Evolutionary conservation across 768 basidiomycete genomes (phyloP), one percentile per base, ranked within the genome.

Genomic region (Suillus alpinus): DNA sequence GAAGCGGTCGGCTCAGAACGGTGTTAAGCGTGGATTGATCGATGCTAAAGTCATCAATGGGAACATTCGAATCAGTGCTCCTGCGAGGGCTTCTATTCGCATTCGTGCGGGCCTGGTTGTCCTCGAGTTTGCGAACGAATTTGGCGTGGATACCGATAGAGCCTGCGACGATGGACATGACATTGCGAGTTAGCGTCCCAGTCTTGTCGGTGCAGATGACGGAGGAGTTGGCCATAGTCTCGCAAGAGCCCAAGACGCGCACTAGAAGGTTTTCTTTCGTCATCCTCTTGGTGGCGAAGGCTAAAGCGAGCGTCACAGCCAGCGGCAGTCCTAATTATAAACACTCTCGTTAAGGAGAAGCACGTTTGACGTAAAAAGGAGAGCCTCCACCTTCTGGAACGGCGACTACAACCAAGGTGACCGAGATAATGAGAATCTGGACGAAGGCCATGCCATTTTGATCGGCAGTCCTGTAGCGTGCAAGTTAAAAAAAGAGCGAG

Each of bases 261-360:
- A 98, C 97, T 46, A 99, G 86, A 0, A 98, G 81, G 57, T 97
- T 97, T 75, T 95, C 91, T 69, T 88, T 84, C 9, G 95, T 92
- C 97, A 98, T 98, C n/a, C 96, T 89, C 68, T 92, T 95, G 51
- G 97, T 99, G 0, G 96, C 97, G 69, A 98, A 99, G 0, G 97
- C 93, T 36, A 99, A 80, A 0, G 97, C 97, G 51, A 99, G 85
- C 0, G 96, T 98, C 55, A 98, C 96, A 44, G 96, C 96, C 58
- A 99, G 81, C 2, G 96, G 96, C 6, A 99, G 81, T 69, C 95
- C 92, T 91, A 68, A 58, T 6, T 12, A 20, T 41, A 41, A 58
- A 59, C 32, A 39, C 10, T 40, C 14, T 29, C 51, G 50, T 53
- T 41, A 61, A 61, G 34, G 26, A 29, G 23, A 18, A 37, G 16